These are phyloP conservation scores for Candida broadrunensis DNA, from an alignment of 805 yeast species.

Conservation along the genomic window DNA sequence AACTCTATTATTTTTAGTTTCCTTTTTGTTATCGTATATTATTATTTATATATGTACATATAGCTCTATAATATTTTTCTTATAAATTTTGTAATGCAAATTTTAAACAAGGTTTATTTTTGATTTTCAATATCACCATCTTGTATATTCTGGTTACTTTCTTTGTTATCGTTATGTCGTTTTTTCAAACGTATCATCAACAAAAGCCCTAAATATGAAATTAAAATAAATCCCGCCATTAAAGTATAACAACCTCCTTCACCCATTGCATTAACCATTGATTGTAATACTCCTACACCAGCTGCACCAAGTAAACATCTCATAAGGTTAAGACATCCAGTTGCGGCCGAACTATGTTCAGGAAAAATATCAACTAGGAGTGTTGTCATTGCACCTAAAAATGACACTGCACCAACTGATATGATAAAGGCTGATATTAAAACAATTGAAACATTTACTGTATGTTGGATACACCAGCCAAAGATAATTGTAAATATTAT, in stretches of 20 bases:
- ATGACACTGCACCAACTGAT: slow-evolving; percentile 53
- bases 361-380: slow-evolving; percentile 73
- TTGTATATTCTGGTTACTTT: too few species aligned
- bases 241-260: slow-evolving; percentile 76
- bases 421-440: slow-evolving; percentile 53
- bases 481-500: slow-evolving; percentile 45
- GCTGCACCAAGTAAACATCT: slow-evolving; percentile 69
- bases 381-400: slow-evolving; percentile 55
- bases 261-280: slow-evolving; percentile 53
- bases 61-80: not conserved
- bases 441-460: slow-evolving; percentile 48
- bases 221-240: slow-evolving; percentile 47
- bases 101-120: too few species aligned
- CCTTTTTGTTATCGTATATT: not conserved
- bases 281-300: slow-evolving; percentile 61
- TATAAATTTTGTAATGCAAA: too few species aligned
- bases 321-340: slow-evolving; percentile 64
- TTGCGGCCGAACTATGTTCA: slow-evolving; percentile 61
- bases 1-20: not conserved
- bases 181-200: not conserved
- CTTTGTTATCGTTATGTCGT: too few species aligned
- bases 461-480: slow-evolving; percentile 66
- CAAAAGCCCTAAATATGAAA: not conserved
- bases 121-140: too few species aligned
- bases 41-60: not conserved